Percentiles rank a stretch among this genome's conserved stretches.
phyloP scores from a whole-genome alignment of 192 early-diverging fungal species.

The Spizellomyces punctatus region DNA sequence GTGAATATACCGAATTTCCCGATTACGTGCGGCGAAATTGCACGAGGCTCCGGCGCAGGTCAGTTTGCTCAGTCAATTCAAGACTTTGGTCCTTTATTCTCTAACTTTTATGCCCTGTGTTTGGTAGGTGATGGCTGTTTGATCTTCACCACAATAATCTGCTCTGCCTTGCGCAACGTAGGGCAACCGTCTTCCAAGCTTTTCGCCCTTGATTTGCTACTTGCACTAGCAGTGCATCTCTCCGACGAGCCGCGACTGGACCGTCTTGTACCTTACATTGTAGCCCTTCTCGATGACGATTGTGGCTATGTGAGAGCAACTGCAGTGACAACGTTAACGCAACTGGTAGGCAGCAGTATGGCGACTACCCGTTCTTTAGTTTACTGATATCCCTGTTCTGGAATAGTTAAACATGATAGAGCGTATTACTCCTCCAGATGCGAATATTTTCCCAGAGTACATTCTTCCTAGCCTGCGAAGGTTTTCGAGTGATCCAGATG shows the following conservation, averaged over 20 bases:
- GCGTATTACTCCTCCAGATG: constrained; percentile 77
- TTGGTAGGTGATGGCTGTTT: constrained; percentile 58
- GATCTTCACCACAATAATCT: constrained; percentile 69
- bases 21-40: too few relatives aligned
- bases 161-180: constrained; percentile 70
- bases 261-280: constrained; percentile 77
- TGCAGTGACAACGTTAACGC: constrained; percentile 66
- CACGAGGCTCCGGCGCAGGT: too few relatives aligned
- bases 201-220: constrained; percentile 71
- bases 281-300: constrained; percentile 66
- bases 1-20: too few relatives aligned
- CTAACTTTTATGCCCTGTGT: too few relatives aligned
- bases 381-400: neutral
- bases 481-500: constrained; percentile 72
- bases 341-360: constrained; percentile 59
- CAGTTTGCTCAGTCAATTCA: too few relatives aligned
- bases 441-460: constrained; percentile 89
- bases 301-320: constrained; percentile 61
- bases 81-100: too few relatives aligned
- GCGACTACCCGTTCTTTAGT: neutral
- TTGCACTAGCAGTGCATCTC: constrained; percentile 67
- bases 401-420: constrained; percentile 72
- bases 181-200: constrained; percentile 72
- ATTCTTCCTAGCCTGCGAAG: constrained; percentile 75
- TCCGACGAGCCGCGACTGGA: constrained; percentile 75